Conservation (phyloP, 1,284 basidiomycete genomes). For the Puccinia horiana region DNA sequence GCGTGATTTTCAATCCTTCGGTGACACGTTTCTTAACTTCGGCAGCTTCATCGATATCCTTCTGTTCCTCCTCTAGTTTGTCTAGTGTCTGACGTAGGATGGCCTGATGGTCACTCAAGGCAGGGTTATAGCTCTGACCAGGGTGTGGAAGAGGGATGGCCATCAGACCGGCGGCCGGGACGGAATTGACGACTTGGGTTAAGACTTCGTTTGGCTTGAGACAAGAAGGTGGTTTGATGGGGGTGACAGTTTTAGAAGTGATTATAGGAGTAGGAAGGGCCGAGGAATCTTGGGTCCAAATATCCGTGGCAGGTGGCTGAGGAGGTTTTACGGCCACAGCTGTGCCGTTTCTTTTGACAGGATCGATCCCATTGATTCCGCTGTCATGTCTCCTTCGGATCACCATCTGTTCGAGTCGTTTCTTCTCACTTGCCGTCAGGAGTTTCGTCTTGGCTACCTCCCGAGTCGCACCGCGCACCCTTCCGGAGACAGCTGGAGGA, state of each 20-base stretch:
- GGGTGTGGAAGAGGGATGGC: constrained; percentile 41
- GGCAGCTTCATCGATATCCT: background rate
- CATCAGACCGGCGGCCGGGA: constrained; percentile 14
- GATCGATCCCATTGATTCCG: constrained; percentile 33
- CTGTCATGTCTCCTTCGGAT: constrained; percentile 13
- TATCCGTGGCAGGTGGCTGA: background rate
- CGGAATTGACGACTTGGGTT: background rate
- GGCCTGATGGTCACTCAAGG: constrained; percentile 36
- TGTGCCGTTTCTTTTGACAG: constrained; percentile 37
- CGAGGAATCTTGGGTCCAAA: constrained; percentile 1
- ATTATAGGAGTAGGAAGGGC: background rate
- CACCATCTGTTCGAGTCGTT: constrained; percentile 40
- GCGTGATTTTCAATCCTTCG: background rate
- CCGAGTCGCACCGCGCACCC: constrained; percentile 3
- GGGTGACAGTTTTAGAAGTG: background rate
- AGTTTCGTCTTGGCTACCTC: constrained; percentile 19
- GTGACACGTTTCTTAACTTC: constrained; percentile 31
- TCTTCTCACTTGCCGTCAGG: constrained; percentile 12
- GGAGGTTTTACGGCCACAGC: constrained; percentile 35
- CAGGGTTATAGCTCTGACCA: constrained; percentile 45
- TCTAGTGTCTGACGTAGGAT: constrained; percentile 15
- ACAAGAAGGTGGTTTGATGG: constrained; percentile 25
- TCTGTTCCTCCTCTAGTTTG: constrained; percentile 34
- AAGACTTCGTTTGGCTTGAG: background rate
- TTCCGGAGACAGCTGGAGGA: background rate